These are phyloP conservation scores for Ottelia alismoides DNA, from an alignment of 106 monocot genomes.

Conservation along the genomic window DNA sequence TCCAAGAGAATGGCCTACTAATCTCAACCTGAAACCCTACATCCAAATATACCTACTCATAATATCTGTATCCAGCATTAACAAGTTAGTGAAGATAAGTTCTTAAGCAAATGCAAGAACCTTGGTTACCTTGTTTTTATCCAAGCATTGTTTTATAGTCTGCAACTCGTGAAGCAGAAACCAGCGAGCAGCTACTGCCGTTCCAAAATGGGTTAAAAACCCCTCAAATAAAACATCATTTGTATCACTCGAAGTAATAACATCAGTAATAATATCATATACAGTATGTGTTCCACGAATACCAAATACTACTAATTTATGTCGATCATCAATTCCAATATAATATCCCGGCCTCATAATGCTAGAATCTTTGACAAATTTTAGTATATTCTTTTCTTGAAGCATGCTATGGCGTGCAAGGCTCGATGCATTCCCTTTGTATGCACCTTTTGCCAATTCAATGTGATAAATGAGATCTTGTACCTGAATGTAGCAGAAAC, in stretches of 20 bases:
- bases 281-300: constrained; percentile 97
- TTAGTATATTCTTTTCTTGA: constrained; percentile 76
- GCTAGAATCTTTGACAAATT: constrained; percentile 89
- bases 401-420: constrained; percentile 85
- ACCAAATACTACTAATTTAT: constrained; percentile 76
- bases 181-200: constrained; percentile 88
- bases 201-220: constrained; percentile 87
- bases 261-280: constrained; percentile 87
- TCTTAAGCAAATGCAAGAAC: not conserved
- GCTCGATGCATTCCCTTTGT: constrained; percentile 51
- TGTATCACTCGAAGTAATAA: constrained; percentile 60
- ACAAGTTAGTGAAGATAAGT: not conserved
- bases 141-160: constrained; percentile 58
- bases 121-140: constrained; percentile 51
- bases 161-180: constrained; percentile 68
- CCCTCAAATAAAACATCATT: constrained; percentile 62
- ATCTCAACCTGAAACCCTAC: constrained; percentile 73
- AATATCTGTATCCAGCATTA: not conserved
- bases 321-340: constrained; percentile 64
- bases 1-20: constrained; percentile 96
- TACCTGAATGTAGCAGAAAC: constrained; percentile 73
- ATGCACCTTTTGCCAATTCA: constrained; percentile 88
- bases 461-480: constrained; percentile 82
- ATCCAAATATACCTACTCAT: not conserved
- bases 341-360: constrained; percentile 94